Base-by-base conservation (phyloP, 2,329 filamentous ascomycete species). In the Microcera coccophila region DNA sequence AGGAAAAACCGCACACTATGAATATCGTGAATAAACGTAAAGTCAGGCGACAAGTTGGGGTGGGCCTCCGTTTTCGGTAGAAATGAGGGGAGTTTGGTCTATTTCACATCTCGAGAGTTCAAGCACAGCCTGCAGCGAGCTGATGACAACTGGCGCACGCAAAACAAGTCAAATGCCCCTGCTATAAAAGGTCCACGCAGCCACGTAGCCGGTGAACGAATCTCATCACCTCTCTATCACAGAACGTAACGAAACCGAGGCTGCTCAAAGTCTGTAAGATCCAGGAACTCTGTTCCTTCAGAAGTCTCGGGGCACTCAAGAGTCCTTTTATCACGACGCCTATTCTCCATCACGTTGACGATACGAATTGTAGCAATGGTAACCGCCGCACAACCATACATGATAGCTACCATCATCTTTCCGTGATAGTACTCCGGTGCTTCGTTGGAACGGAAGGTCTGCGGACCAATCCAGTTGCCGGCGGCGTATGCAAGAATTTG, bases 331-430 rank as follows among this genome's bases (percentile, higher is more conserved):
- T 64, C 57, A 12, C 57, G 48, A 10, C 55, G 43, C 10, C 42
- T 49, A 21, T 59, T 57, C 42, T 60, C 54, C 36, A 50, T 19
- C 4, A 57, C 44, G 19, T 58, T 59, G 22, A 58, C 49, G n/a
- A 42, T 19, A 2, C 55, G 48, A 17, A 58, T 42, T 1, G 44
- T 36, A 0, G 51, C 16, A 4, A 57, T 36, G 7, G 38, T 49
- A 14, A 44, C 11, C 12, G 50, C 50, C 14, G 48, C 46, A 18
- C 42, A 31, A 4, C 51, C 48, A 33, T 55, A 52, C 48, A 58
- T 54, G 41, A 58, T 41, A 9, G 52, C 53, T 2, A 59, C 49
- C 47, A 54, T 54, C 20, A 54, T 39, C 38, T 59, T 59, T 3
- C 55, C 56, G 19, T 47, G 49, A 12, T 52, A 52, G 22, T 59